A percentile compares a stretch with the other conserved stretches of the same genome.
phyloP scores from a whole-genome alignment of 2,329 filamentous ascomycete genomes.

The Ophiostoma triangulosporum region DNA sequence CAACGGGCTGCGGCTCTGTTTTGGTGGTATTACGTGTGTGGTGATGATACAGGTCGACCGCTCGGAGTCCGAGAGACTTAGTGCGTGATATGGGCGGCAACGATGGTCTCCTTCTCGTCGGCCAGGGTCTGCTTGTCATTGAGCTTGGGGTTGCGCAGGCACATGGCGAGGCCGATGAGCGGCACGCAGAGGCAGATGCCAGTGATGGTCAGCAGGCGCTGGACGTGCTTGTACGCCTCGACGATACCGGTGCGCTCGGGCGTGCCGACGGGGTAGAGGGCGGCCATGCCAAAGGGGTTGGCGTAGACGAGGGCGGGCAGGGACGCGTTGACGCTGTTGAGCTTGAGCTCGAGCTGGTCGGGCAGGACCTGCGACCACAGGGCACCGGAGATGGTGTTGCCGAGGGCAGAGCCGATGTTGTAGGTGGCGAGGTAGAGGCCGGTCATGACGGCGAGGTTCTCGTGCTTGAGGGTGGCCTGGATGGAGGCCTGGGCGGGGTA shows the following conservation, averaged over 20 bases:
- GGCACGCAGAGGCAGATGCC: conserved; percentile 36
- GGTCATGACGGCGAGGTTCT: conserved; percentile 49
- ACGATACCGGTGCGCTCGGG: conserved; percentile 30
- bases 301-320: conserved; percentile 24
- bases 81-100: neutral
- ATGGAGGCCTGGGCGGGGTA: conserved; percentile 34
- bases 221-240: conserved; percentile 31
- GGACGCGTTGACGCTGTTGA: conserved; percentile 23
- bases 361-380: conserved; percentile 49
- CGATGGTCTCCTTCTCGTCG: neutral
- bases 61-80: neutral
- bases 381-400: conserved; percentile 45
- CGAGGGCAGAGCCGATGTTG: conserved; percentile 47
- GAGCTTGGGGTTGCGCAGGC: conserved; percentile 32
- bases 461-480: conserved; percentile 29
- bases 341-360: conserved; percentile 22
- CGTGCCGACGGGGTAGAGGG: conserved; percentile 27
- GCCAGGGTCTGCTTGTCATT: conserved; percentile 31
- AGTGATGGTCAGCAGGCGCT: conserved; percentile 33
- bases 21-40: neutral
- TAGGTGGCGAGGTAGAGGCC: conserved; percentile 50
- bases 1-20: neutral
- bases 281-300: conserved; percentile 22
- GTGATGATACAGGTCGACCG: neutral
- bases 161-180: conserved; percentile 30